Conservation (phyloP, 1,284 basidiomycete species). For the Omphalotus olearius region DNA sequence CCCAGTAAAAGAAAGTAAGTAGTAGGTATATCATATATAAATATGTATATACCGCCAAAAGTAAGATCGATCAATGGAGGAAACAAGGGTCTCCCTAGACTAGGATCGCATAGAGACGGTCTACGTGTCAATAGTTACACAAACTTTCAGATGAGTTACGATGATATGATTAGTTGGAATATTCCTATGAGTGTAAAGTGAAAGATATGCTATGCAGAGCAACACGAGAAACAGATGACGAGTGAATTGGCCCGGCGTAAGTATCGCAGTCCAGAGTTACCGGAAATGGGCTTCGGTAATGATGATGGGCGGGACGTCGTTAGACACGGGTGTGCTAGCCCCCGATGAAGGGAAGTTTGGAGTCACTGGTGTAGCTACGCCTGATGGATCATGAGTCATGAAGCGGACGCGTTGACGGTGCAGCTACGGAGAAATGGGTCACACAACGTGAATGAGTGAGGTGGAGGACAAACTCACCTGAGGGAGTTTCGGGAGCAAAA, state of each 20-base stretch:
- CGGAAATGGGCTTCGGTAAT: conserved; percentile 26
- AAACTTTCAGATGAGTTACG: no score
- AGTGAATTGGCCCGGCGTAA: no score
- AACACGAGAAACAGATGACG: no score
- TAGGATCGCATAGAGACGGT: no score
- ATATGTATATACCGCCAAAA: background rate
- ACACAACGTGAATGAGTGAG: conserved; percentile 2
- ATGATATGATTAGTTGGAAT: no score
- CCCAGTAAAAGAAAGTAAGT: conserved; percentile 16
- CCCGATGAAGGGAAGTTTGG: conserved; percentile 50
- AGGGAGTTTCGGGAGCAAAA: conserved; percentile 95
- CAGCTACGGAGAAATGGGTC: conserved; percentile 39
- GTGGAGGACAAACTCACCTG: conserved; percentile 44
- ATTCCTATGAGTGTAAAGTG: no score
- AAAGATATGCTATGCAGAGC: no score
- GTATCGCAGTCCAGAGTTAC: conserved; percentile 4
- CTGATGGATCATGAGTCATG: conserved; percentile 56
- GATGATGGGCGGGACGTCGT: conserved; percentile 17
- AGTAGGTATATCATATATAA: background rate
- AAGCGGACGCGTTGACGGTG: conserved; percentile 79
- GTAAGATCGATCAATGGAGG: no score
- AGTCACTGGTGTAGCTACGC: conserved; percentile 60
- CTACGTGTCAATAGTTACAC: no score
- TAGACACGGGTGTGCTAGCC: conserved; percentile 16
- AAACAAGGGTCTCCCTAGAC: no score